Percentiles rank a stretch among this genome's conserved stretches.
Evolutionary conservation across 495 filamentous ascomycete species (phyloP).

Genomic region (Copromyces sp.): DNA sequence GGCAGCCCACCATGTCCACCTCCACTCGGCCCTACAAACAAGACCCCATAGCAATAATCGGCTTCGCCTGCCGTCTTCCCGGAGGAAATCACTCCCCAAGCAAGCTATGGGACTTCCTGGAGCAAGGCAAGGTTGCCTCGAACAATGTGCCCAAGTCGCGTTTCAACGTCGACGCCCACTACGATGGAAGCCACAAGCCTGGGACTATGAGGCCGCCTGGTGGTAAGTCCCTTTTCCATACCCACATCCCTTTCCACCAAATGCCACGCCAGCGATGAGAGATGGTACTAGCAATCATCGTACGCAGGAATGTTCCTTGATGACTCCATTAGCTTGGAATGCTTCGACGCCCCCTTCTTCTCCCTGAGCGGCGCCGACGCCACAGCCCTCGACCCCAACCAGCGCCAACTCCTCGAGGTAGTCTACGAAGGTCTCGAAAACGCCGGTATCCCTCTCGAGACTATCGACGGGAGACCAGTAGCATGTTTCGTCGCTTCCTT

Average conservation of each 20-base stretch:
- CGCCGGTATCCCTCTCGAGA: constrained; percentile 59
- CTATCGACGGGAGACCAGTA: constrained; percentile 56
- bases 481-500: constrained; percentile 67
- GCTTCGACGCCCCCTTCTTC: constrained; percentile 13
- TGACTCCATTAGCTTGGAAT: not conserved
- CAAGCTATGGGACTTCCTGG: constrained; percentile 12
- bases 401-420: constrained; percentile 40
- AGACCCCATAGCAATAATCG: constrained; percentile 17
- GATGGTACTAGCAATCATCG: too few relatives aligned
- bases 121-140: constrained; percentile 2
- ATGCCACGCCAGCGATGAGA: too few relatives aligned
- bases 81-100: constrained; percentile 7
- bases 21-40: not conserved
- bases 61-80: constrained; percentile 15
- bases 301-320: not conserved
- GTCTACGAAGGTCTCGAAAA: constrained; percentile 77
- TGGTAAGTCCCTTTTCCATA: constrained; percentile 4
- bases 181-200: constrained; percentile 9
- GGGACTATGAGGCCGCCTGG: constrained; percentile 6
- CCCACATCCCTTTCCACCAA: too few relatives aligned
- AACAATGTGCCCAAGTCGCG: constrained; percentile 3
- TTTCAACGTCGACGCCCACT: constrained; percentile 9
- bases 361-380: not conserved
- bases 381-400: constrained; percentile 52
- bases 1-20: not conserved